Base-by-base conservation (phyloP, 2,329 filamentous ascomycete genomes). In the Monilinia fructicola region DNA sequence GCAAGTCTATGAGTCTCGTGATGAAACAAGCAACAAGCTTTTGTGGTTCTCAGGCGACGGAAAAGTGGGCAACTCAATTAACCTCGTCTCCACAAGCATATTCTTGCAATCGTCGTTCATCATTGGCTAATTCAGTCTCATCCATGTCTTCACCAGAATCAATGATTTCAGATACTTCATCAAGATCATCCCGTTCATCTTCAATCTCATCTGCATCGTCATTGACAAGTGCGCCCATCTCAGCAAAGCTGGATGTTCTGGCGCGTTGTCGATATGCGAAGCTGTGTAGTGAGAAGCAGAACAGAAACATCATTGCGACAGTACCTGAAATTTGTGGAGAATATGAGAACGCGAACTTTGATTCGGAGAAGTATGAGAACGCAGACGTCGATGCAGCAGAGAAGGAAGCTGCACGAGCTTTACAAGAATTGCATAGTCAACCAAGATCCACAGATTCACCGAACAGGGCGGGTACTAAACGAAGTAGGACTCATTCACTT, bases 91-190 rank as follows among this genome's bases (percentile, higher is more conserved):
- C 85, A 35, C 80, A 82, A 72, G 79, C 78, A 71, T 82, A 82
- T 72, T 74, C 79, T 61, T 78, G 80, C 2, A 78, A 79, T 48
- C 86, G 86, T 68, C 85, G 86, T 69, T 87, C 86, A 18, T 88
- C 86, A 21, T 82, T 88, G 68, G 86, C 85, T 75, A 87, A 83
- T 74, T 87, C 86, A 23, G 79, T 86, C 71, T 89, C 86, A 35
- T 85, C 84, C 40, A 83, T 84, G 44, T 89, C 87, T 67, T 89
- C 87, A 38, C 87, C 87, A 69, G 86, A 89, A 74, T 89, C 87
- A 65, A 88, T 89, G 86, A 78, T 89, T 55, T 88, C 87, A 67
- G 87, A 89, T 67, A 88, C 84, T 67, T 75, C 74, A 52, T 74
- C 74, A 50, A 82, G 82, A 69, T 82, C 85, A 69, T 88, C 86